Evolutionary conservation across 2,329 filamentous ascomycete genomes (phyloP).

Genomic region (Ambrosiella beaveri): DNA sequence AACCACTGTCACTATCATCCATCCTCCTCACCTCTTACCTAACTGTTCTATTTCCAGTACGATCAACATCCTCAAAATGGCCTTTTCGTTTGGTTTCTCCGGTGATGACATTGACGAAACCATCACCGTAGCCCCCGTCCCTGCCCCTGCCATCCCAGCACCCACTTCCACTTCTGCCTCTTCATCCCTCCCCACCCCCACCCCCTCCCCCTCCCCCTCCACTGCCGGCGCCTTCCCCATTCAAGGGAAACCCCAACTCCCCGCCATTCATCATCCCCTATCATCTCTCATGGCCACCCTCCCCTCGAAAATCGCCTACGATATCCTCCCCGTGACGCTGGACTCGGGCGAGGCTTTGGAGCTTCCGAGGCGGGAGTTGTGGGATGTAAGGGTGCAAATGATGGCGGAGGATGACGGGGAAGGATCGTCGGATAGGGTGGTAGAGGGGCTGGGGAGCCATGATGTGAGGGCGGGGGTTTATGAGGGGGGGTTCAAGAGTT

Average conservation of each 20-base stretch:
- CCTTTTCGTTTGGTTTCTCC: slow-evolving; percentile 44
- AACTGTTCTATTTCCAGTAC: no score
- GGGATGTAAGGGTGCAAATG: slow-evolving; percentile 65
- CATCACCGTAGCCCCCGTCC: slow-evolving; percentile 16
- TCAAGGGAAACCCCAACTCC: slow-evolving; percentile 40
- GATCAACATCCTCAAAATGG: slow-evolving; percentile 18
- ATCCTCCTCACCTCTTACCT: not conserved
- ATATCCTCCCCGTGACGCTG: slow-evolving; percentile 40
- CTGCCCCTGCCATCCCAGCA: no score
- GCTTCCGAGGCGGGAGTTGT: slow-evolving; percentile 59
- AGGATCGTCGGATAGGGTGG: slow-evolving; percentile 17
- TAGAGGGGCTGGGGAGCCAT: slow-evolving; percentile 40
- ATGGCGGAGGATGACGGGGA: slow-evolving; percentile 49
- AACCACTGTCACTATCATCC: not conserved
- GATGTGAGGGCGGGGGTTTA: slow-evolving; percentile 71
- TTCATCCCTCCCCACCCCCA: slow-evolving; percentile 1
- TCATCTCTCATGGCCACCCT: slow-evolving; percentile 36
- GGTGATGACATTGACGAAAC: slow-evolving; percentile 47
- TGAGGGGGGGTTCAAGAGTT: slow-evolving; percentile 78
- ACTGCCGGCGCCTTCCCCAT: slow-evolving; percentile 39
- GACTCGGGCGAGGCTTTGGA: slow-evolving; percentile 21
- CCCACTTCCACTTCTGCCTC: no score
- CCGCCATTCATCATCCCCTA: slow-evolving; percentile 34
- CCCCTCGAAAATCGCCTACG: slow-evolving; percentile 59
- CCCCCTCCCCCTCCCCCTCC: slow-evolving; percentile 16